A percentile compares a stretch with the other conserved stretches of the same genome.
phyloP scores from a whole-genome alignment of 2,329 filamentous ascomycete species.

The Colletotrichum liriopes region DNA sequence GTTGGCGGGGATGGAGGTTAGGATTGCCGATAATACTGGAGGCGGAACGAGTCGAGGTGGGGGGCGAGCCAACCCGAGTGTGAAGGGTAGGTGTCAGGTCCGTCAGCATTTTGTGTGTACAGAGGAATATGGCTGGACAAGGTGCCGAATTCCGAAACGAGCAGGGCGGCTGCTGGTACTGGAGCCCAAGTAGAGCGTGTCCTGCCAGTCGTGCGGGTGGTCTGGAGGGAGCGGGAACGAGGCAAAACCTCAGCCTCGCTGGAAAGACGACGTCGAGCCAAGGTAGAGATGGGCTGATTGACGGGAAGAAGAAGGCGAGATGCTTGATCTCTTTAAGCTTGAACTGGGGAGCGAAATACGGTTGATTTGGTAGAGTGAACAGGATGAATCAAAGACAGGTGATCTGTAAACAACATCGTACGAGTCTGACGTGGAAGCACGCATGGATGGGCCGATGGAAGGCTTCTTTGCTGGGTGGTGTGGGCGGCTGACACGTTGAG shows the following conservation, averaged over 20 bases:
- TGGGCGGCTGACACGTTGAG: constrained; percentile 29
- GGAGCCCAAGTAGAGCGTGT: neutral
- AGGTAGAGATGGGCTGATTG: constrained; percentile 30
- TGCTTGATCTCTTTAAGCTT: constrained; percentile 41
- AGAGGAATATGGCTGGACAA: constrained; percentile 4
- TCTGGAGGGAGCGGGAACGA: constrained; percentile 23
- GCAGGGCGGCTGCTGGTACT: neutral
- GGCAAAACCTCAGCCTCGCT: constrained; percentile 38
- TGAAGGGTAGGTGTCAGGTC: neutral
- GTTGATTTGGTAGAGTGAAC: constrained; percentile 28
- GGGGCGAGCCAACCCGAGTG: constrained; percentile 19
- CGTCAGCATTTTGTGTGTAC: constrained; percentile 10
- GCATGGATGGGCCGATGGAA: constrained; percentile 40
- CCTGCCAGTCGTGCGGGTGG: constrained; percentile 9
- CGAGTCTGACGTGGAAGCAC: constrained; percentile 39
- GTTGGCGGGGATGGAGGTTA: constrained; percentile 21
- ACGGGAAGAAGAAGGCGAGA: constrained; percentile 26
- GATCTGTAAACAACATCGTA: constrained; percentile 44
- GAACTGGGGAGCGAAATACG: constrained; percentile 34
- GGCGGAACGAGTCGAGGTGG: constrained; percentile 34
- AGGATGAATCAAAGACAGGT: constrained; percentile 40
- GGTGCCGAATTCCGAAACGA: constrained; percentile 35
- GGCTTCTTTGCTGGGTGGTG: constrained; percentile 37
- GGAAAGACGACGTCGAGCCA: constrained; percentile 34
- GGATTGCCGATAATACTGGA: constrained; percentile 36